Base-by-base conservation (phyloP, 2,329 filamentous ascomycete species). In the Didymellaceae sp. region DNA sequence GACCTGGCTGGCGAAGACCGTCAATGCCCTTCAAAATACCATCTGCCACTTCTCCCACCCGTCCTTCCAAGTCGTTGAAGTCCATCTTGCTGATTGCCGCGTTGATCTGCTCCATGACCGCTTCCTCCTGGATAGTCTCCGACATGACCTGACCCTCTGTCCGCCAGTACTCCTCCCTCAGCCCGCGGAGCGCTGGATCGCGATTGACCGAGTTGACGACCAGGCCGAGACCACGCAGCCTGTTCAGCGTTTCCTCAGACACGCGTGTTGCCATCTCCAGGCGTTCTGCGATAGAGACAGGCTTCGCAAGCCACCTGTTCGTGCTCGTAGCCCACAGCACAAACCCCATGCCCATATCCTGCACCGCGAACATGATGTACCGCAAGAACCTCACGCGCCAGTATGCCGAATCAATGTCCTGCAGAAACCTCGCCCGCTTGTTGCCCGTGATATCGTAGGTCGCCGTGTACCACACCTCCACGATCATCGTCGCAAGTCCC, bases 171-270 rank as follows among this genome's bases (percentile, higher is more conserved):
- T 79, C 81, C 60, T 87, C 82, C 40, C 82, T 82, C 50, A 82
- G 81, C 2, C 74, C 78, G 52, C 91, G 84, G 71, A 97, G 75
- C 33, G 82, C 82, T 55, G 84, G 80, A 74, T 97, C 90, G 46
- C 92, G 78, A 48, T 88, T 79, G 13, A 89, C 82, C 2, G 90
- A 90, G 76, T 97, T 97, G 69, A 88, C 84, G 35, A 96, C 77
- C 49, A 96, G 85, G 6, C 85, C 88, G 28, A 89, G 76, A 0
- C 88, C 89, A 60, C 83, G 86, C 53, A 96, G 71, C 70, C 87
- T 91, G 45, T 83, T 81, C 68, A 86, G 82, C 10, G 83, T 79
- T 5, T 75, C 74, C 33, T 84, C 82, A 39, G 96, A 72, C 3
- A 77, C 72, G 39, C 81, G 77, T 40, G 83, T 80, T 2, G 75